Base-by-base conservation (phyloP, 352 stramenopile species). In the Globisporangium rhizosaccharum region DNA sequence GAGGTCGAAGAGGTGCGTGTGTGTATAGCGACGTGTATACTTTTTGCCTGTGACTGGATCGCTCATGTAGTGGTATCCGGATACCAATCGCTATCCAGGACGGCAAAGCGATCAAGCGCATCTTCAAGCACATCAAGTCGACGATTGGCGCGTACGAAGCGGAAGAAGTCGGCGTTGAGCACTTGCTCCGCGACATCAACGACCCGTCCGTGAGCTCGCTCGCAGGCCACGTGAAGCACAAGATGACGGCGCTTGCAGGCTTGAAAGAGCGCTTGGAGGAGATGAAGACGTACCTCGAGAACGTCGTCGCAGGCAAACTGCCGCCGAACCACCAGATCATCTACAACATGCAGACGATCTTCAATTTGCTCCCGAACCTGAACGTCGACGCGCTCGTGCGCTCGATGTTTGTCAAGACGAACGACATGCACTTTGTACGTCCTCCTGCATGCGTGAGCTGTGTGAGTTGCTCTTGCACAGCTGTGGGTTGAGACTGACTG, bases 281-380 rank as follows among this genome's bases (percentile, higher is more conserved):
- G 77, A 99, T 98, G 88, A 97, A 98, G 71, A 84, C 87, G 69
- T 99, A 99, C 72, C 73, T 99, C 28, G 87, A 98, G 70, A 92
- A 95, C 54, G 92, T 97, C 20, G 84, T 96, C 14, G 78, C 79
- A 10, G 89, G 84, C 30, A 74, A 71, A 18, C 60, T 92, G 53
- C 84, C 84, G 39, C 71, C 76, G 28, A 93, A 93, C 70, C 78
- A 93, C 69, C 84, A 93, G 65, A 99, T 99, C 80, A 89, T 99
- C 61, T 98, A 98, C 85, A 99, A 99, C 80, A 96, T 99, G 85
- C 97, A 99, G 83, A 98, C 94, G n/a, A 99, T 99, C 69, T 97
- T 99, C 71, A 99, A 99, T 73, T 72, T 99, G 45, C 75, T 99
- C 61, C 97, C 97, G 26, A 99, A 99, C 76, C 74, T 99, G 28